Conservation (phyloP, 176 grass and related monocot species). For the Lolium rigidum region DNA sequence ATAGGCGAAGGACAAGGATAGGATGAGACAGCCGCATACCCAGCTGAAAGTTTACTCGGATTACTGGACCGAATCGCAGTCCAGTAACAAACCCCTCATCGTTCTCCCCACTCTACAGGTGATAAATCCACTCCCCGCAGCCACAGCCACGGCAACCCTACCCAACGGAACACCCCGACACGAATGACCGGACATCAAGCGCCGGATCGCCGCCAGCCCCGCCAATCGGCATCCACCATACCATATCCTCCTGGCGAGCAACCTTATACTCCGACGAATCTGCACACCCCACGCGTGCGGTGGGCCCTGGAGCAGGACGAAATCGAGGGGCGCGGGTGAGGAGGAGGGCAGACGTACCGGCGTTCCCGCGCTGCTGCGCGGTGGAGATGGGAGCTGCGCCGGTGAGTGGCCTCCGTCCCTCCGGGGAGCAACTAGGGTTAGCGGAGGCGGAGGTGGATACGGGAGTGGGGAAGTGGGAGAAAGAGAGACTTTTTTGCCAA, state of each 20-base stretch:
- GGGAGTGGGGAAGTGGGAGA: not conserved
- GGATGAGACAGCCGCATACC: not conserved
- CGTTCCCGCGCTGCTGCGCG: not conserved
- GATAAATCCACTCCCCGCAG: too few relatives aligned
- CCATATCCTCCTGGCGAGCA: too few relatives aligned
- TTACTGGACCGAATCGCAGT: not conserved
- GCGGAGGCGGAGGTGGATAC: not conserved
- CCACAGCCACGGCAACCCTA: not conserved
- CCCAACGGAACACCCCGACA: not conserved
- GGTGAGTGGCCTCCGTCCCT: not conserved
- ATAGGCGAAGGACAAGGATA: too few relatives aligned
- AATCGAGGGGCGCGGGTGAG: not conserved
- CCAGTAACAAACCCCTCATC: not conserved
- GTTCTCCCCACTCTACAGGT: not conserved
- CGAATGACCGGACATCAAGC: not conserved
- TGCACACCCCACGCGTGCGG: not conserved
- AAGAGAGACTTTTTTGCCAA: not conserved
- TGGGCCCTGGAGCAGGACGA: not conserved
- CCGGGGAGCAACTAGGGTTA: conserved; percentile 11
- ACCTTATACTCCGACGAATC: not conserved
- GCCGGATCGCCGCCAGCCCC: not conserved
- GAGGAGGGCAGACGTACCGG: conserved; percentile 5
- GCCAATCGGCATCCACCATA: too few relatives aligned
- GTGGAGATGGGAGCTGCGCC: not conserved
- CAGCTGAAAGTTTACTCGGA: not conserved